A percentile compares a stretch with the other conserved stretches of the same genome.
Conservation (phyloP, 2,329 filamentous ascomycete genomes). For the Fusarium nanum region DNA sequence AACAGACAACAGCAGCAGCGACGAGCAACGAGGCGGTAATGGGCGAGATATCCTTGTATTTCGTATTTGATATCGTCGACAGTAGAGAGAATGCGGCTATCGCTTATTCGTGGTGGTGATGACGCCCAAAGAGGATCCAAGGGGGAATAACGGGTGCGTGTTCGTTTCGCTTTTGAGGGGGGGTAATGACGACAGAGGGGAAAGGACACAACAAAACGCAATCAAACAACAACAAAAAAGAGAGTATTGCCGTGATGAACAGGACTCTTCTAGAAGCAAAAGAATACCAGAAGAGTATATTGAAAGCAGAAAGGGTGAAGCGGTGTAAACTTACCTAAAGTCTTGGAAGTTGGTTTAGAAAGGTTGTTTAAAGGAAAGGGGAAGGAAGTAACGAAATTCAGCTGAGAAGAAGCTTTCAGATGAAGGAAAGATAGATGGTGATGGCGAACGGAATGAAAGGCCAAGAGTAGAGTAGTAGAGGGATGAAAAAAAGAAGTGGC, state of each 20-base stretch:
- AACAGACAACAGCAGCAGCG: constrained; percentile 22
- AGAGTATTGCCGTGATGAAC: constrained; percentile 20
- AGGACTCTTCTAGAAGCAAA: constrained; percentile 2
- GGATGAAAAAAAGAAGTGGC: constrained; percentile 46
- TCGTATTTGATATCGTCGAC: constrained; percentile 26
- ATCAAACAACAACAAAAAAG: constrained; percentile 23
- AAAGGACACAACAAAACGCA: constrained; percentile 45
- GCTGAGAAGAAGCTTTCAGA: constrained; percentile 32
- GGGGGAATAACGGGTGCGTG: constrained; percentile 40
- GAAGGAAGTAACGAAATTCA: constrained; percentile 39
- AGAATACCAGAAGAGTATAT: constrained; percentile 5
- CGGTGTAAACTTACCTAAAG: constrained; percentile 39
- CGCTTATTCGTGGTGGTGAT: constrained; percentile 32
- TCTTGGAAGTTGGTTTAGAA: constrained; percentile 29
- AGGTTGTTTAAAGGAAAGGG: constrained; percentile 29
- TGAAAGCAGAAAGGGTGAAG: constrained; percentile 8
- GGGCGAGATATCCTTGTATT: constrained; percentile 8
- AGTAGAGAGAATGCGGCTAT: constrained; percentile 20
- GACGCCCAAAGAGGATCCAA: constrained; percentile 22
- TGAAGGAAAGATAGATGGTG: constrained; percentile 29
- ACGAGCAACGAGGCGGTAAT: constrained; percentile 8
- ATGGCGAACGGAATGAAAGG: constrained; percentile 25
- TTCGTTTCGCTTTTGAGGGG: constrained; percentile 42
- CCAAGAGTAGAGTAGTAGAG: constrained; percentile 40
- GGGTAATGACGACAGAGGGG: constrained; percentile 57